Conservation (phyloP, 2,329 filamentous ascomycete genomes). For the Arthrobotrys entomopaga region DNA sequence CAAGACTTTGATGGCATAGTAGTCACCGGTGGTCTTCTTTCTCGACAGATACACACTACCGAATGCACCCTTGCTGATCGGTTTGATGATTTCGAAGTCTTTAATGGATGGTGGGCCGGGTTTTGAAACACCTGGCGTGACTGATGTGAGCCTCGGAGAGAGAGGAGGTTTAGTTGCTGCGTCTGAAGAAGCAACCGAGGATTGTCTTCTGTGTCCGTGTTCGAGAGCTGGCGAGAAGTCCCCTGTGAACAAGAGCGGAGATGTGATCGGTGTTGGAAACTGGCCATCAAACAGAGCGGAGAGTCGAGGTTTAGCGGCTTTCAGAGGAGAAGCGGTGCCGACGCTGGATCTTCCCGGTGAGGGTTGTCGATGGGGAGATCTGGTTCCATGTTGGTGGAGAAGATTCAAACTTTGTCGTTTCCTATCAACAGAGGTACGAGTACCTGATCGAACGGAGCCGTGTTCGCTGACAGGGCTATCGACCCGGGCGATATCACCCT, state of each 20-base stretch:
- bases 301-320: slow-evolving; percentile 81
- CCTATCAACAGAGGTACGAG: slow-evolving; percentile 65
- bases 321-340: slow-evolving; percentile 82
- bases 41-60: slow-evolving; percentile 97
- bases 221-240: slow-evolving; percentile 81
- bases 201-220: slow-evolving; percentile 83
- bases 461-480: slow-evolving; percentile 93
- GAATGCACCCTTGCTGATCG: slow-evolving; percentile 98
- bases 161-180: slow-evolving; percentile 73
- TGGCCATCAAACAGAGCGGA: slow-evolving; percentile 70
- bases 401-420: slow-evolving; percentile 76
- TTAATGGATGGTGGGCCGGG: slow-evolving; percentile 95
- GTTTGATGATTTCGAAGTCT: slow-evolving; percentile 99
- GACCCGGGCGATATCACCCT: slow-evolving; percentile 67
- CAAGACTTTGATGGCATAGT: slow-evolving; percentile 97
- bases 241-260: slow-evolving; percentile 82
- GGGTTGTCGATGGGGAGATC: slow-evolving; percentile 84
- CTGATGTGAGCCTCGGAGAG: slow-evolving; percentile 82
- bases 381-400: slow-evolving; percentile 69
- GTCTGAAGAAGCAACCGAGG: slow-evolving; percentile 83
- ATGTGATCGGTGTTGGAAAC: slow-evolving; percentile 84
- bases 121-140: slow-evolving; percentile 81
- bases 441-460: slow-evolving; percentile 63
- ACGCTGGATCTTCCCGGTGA: slow-evolving; percentile 75
- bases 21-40: slow-evolving; percentile 98